Percentiles rank a stretch among this genome's conserved stretches.
Conservation (phyloP, 2,329 filamentous ascomycete genomes). For the Rhexocercosporidium sp. region DNA sequence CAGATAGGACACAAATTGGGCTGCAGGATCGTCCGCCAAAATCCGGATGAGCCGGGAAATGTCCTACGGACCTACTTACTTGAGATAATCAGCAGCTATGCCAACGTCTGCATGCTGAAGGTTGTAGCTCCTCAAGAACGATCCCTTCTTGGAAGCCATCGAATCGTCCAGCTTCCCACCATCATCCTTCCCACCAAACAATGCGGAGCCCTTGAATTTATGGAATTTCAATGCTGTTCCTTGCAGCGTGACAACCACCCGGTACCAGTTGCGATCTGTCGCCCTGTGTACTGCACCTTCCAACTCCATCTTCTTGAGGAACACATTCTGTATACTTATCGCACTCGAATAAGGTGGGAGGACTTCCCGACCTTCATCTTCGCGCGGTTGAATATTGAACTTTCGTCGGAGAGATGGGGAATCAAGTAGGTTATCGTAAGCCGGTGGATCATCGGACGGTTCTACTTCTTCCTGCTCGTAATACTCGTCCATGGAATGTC, state of each 20-base stretch:
- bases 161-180: constrained; percentile 57
- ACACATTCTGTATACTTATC: constrained; percentile 61
- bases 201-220: constrained; percentile 63
- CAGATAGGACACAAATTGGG: not conserved
- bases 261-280: constrained; percentile 66
- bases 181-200: constrained; percentile 53
- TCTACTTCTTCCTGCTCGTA: constrained; percentile 20
- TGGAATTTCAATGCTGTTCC: constrained; percentile 73
- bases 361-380: constrained; percentile 49
- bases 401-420: constrained; percentile 24
- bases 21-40: not conserved
- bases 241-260: constrained; percentile 66
- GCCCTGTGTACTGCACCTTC: constrained; percentile 67
- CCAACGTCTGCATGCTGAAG: constrained; percentile 78
- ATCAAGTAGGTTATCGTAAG: constrained; percentile 30
- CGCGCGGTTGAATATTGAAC: constrained; percentile 43
- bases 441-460: constrained; percentile 29
- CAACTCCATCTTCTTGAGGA: constrained; percentile 69
- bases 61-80: constrained; percentile 52
- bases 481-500: constrained; percentile 33
- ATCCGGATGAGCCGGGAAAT: constrained; percentile 7
- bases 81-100: constrained; percentile 73
- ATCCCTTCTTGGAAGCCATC: constrained; percentile 57
- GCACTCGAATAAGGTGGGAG: constrained; percentile 63
- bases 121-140: constrained; percentile 70